phyloP scores from a whole-genome alignment of 768 basidiomycete species.

The Leccinum boreale region DNA sequence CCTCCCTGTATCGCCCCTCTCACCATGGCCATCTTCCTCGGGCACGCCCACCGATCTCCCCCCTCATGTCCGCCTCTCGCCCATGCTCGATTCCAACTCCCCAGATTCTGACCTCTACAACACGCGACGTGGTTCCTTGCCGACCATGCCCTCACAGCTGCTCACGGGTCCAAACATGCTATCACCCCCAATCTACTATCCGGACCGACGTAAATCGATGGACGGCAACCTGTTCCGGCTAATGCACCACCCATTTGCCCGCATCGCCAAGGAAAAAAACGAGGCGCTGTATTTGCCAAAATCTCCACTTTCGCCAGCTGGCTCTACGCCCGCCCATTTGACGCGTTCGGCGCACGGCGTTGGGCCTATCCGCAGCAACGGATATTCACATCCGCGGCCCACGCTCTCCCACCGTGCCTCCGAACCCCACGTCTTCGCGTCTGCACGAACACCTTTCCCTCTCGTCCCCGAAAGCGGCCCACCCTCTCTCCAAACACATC shows the following conservation, averaged over 20 bases:
- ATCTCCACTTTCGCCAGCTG: slow-evolving; percentile 32
- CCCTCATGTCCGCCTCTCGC: slow-evolving; percentile 24
- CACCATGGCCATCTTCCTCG: slow-evolving; percentile 35
- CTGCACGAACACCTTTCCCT: slow-evolving; percentile 39
- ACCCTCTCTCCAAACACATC: slow-evolving; percentile 7
- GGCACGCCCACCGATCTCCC: slow-evolving; percentile 25
- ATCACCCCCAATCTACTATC: slow-evolving; percentile 34
- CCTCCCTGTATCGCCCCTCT: slow-evolving; percentile 2
- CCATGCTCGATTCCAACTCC: slow-evolving; percentile 15
- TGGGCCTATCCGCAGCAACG: slow-evolving; percentile 45
- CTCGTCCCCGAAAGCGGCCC: slow-evolving; percentile 24
- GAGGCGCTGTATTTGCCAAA: slow-evolving; percentile 33
- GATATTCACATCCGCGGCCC: slow-evolving; percentile 38
- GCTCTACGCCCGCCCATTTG: slow-evolving; percentile 33
- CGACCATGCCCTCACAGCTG: slow-evolving; percentile 35
- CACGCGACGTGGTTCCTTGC: slow-evolving; percentile 55
- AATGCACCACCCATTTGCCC: slow-evolving; percentile 43
- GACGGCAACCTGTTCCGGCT: slow-evolving; percentile 48
- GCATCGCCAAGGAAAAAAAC: slow-evolving; percentile 33
- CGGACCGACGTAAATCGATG: slow-evolving; percentile 37
- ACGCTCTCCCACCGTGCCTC: slow-evolving; percentile 29
- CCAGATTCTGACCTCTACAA: slow-evolving; percentile 34
- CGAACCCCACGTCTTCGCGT: slow-evolving; percentile 33
- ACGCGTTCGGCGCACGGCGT: slow-evolving; percentile 32
- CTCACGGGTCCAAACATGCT: slow-evolving; percentile 26